phyloP scores from a whole-genome alignment of 768 basidiomycete species.

The Rubroboletus satanas region DNA sequence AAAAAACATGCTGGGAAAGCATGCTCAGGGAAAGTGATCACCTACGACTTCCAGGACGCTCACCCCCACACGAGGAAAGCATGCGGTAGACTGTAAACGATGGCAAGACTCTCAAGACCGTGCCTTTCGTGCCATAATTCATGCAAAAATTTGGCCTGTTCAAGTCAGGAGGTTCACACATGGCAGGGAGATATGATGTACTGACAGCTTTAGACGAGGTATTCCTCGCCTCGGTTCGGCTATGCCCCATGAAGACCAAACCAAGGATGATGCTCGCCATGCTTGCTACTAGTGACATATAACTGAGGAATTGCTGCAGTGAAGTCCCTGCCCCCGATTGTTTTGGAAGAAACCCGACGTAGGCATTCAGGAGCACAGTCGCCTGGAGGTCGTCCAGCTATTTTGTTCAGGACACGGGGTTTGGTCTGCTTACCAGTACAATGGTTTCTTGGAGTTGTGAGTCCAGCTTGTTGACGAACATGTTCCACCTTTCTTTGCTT shows the following conservation, averaged over 20 bases:
- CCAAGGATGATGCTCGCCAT: conserved; percentile 43
- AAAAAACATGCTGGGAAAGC: conserved; percentile 23
- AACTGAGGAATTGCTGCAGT: conserved; percentile 38
- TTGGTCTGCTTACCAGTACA: conserved; percentile 41
- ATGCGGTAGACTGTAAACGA: conserved; percentile 53
- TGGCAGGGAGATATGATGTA: background rate
- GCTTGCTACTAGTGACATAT: conserved; percentile 41
- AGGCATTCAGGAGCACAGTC: conserved; percentile 54
- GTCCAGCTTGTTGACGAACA: conserved; percentile 41
- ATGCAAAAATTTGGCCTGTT: conserved; percentile 14
- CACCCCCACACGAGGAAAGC: conserved; percentile 59
- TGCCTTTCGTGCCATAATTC: conserved; percentile 24
- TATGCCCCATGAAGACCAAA: conserved; percentile 41
- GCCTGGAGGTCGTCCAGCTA: conserved; percentile 33
- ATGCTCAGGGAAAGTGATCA: background rate
- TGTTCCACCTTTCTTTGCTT: conserved; percentile 40
- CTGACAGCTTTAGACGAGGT: conserved; percentile 36
- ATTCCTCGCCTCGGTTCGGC: conserved; percentile 32
- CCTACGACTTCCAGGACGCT: conserved; percentile 20
- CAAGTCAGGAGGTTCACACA: background rate
- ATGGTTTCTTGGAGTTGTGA: conserved; percentile 51
- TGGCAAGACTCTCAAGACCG: conserved; percentile 48
- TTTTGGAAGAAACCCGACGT: conserved; percentile 60
- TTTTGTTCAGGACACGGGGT: background rate
- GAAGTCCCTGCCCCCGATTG: conserved; percentile 32